Base-by-base conservation (phyloP, 2,329 filamentous ascomycete genomes). In the Cladosporium sphaerospermum region DNA sequence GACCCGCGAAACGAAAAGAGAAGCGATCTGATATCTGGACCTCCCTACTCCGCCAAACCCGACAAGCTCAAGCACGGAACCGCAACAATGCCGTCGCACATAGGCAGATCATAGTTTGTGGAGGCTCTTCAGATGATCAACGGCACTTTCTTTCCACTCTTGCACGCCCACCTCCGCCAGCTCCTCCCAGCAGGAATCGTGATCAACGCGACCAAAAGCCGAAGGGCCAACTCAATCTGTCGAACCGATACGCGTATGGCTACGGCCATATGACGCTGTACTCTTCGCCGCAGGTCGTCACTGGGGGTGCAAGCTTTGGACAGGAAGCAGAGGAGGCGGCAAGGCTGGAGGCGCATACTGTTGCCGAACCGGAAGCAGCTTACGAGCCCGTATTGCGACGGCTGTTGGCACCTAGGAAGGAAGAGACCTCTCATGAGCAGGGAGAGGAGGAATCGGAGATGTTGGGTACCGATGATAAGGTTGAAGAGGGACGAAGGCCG, bases 21-120 rank as follows among this genome's bases (percentile, higher is more conserved):
- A 63, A 59, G 42, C 62, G 65, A 6, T 61, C 58, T 10, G 66
- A 68, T 33, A 68, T 67, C 56, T 68, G 66, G 66, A 62, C 63
- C 31, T 60, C 56, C 53, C 62, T 68, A 45, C 61, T 68, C 9
- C 61, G 63, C 47, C 64, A 66, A 53, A 68, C 66, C 23, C 63
- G 63, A 52, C 63, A 66, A 60, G 66, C 66, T 16, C 66, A 68
- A 58, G 62, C 66, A 33, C 64, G 66, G n/a, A 62, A 53, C 52
- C 59, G 62, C 45, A 64, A 64, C 28, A 61, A 64, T 40, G 59
- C 62, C 2, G 45, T 67, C n/a, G 62, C 66, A 40, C 59, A 63
- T 43, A 61, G 65, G 45, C 54, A 60, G 31, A 56, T 68, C 9
- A 42, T 68, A 16, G 48, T 68, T 9, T 67, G 65, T 34, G 66